phyloP scores from a whole-genome alignment of 495 filamentous ascomycete genomes.

The Aspergillus sclerotiicarbonarius region DNA sequence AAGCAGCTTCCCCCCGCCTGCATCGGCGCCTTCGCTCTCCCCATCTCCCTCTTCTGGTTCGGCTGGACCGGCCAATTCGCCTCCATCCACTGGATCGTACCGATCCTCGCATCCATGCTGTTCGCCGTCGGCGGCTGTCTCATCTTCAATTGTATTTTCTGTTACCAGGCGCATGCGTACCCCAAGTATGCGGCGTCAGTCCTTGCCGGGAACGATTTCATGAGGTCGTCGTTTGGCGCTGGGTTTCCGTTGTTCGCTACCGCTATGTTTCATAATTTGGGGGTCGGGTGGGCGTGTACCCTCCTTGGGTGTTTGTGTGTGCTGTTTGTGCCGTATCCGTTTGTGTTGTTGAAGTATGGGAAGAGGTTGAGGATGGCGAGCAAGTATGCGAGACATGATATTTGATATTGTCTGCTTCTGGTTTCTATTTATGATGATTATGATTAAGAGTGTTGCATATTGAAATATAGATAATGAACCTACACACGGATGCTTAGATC shows the following conservation, averaged over 20 bases:
- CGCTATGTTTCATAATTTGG: conserved; percentile 55
- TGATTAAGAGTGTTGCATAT: too few relatives aligned
- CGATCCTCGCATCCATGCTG: conserved; percentile 52
- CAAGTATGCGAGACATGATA: conserved; percentile 23
- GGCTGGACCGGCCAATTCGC: conserved; percentile 54
- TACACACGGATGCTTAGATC: too few relatives aligned
- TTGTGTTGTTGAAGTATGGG: conserved; percentile 33
- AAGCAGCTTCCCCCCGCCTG: conserved; percentile 50
- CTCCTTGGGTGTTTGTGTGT: conserved; percentile 57
- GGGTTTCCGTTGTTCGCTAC: conserved; percentile 50
- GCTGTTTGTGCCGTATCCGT: conserved; percentile 39
- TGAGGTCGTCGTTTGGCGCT: conserved; percentile 46
- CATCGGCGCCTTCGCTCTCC: conserved; percentile 46
- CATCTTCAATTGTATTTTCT: conserved; percentile 52
- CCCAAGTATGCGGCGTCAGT: conserved; percentile 46
- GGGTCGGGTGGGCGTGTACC: conserved; percentile 60
- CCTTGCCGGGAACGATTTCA: conserved; percentile 51
- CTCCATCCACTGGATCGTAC: conserved; percentile 58
- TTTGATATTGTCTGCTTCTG: neutral
- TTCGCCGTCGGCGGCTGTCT: conserved; percentile 55
- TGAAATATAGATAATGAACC: too few relatives aligned
- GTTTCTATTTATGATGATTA: neutral
- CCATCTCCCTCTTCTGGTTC: conserved; percentile 59
- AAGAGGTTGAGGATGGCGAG: conserved; percentile 25
- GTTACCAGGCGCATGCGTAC: conserved; percentile 48